A percentile compares a stretch with the other conserved stretches of the same genome.
phyloP scores from a whole-genome alignment of 2,329 filamentous ascomycete genomes.

The Elsinoe batatas region DNA sequence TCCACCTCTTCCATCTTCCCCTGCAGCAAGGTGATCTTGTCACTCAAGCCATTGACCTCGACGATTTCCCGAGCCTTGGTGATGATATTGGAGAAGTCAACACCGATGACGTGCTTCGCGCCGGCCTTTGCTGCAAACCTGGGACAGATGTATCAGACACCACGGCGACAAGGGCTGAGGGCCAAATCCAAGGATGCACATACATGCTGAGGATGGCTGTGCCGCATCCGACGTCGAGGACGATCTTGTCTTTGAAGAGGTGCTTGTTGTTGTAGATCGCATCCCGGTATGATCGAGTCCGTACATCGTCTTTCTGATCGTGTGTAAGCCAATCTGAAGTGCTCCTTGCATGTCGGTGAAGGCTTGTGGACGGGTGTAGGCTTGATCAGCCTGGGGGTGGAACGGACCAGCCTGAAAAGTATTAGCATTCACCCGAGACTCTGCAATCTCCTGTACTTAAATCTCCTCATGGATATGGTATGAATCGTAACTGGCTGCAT shows the following conservation, averaged over 20 bases:
- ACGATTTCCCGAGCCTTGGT: slow-evolving; percentile 97
- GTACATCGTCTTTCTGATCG: slow-evolving; percentile 88
- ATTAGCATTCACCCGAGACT: not conserved
- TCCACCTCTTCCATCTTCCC: slow-evolving; percentile 99
- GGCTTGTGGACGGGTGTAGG: too few species aligned
- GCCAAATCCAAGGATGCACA: slow-evolving; percentile 23
- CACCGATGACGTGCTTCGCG: slow-evolving; percentile 96
- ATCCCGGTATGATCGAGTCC: slow-evolving; percentile 93
- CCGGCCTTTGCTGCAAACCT: slow-evolving; percentile 97
- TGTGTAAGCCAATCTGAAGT: not conserved
- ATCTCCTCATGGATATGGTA: slow-evolving; percentile 81
- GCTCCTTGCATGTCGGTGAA: too few species aligned
- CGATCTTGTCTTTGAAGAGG: slow-evolving; percentile 81
- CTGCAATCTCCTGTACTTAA: not conserved
- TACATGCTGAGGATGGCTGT: slow-evolving; percentile 98
- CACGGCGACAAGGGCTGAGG: not conserved
- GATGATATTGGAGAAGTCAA: slow-evolving; percentile 99
- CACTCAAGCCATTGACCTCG: slow-evolving; percentile 76
- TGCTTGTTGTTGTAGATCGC: slow-evolving; percentile 96
- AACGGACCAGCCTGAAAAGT: slow-evolving; percentile 66
- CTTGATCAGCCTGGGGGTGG: slow-evolving; percentile 9
- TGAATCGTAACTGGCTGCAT: slow-evolving; percentile 31
- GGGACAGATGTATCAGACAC: slow-evolving; percentile 14
- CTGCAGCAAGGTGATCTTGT: slow-evolving; percentile 95
- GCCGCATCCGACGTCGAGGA: slow-evolving; percentile 94